Percentiles rank a stretch among this genome's conserved stretches.
Conservation (phyloP, 2,329 filamentous ascomycete genomes). For the Fusarium beomiforme region DNA sequence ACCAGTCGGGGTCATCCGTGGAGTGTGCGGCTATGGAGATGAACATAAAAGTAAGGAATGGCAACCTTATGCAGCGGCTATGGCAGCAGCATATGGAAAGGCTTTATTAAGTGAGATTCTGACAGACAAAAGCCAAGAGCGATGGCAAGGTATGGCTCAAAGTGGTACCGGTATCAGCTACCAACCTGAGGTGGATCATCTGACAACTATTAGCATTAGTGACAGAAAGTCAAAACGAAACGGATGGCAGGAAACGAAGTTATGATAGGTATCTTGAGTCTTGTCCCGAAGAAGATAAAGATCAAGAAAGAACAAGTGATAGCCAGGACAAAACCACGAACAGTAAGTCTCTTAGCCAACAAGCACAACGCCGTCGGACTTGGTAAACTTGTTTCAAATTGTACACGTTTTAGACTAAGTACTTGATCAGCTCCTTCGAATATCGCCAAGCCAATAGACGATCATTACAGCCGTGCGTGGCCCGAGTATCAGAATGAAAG, state of each 20-base stretch:
- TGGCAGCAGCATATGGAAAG: background rate
- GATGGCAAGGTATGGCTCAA: no score
- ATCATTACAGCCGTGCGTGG: background rate
- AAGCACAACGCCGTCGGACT: background rate
- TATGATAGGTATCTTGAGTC: background rate
- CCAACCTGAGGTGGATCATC: no score
- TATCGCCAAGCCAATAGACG: no score
- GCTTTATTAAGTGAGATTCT: background rate
- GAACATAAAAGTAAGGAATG: background rate
- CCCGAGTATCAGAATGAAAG: background rate
- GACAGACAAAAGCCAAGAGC: no score
- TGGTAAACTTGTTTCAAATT: background rate
- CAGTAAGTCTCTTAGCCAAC: background rate
- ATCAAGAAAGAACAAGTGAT: no score
- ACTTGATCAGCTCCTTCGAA: background rate
- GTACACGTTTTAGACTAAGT: background rate
- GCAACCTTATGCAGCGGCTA: background rate
- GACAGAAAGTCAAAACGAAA: no score
- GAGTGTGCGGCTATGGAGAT: background rate
- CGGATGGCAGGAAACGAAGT: no score
- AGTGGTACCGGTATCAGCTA: no score
- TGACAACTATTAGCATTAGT: no score
- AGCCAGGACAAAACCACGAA: background rate
- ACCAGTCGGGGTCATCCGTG: background rate
- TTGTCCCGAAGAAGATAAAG: background rate